Percentiles rank a stretch among this genome's conserved stretches.
Conservation (phyloP, 805 yeast species). For the Hanseniaspora nectarophila region DNA sequence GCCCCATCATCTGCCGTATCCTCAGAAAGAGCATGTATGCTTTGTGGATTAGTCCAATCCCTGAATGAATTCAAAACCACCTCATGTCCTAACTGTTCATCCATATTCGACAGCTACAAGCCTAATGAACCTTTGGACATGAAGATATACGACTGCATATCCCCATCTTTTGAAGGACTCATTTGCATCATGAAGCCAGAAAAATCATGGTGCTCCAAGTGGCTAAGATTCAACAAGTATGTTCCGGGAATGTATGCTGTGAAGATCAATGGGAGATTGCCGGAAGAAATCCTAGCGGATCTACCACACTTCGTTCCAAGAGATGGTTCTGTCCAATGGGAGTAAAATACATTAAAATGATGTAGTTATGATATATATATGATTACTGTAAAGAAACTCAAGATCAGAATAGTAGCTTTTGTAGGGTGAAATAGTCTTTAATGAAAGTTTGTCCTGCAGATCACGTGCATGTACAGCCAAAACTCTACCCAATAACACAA, state of each 20-base stretch:
- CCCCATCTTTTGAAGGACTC: slow-evolving; percentile 90
- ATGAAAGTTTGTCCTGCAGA: too few relatives aligned
- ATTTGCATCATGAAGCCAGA: slow-evolving; percentile 81
- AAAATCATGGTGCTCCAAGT: slow-evolving; percentile 88
- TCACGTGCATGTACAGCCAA: too few relatives aligned
- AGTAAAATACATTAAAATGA: slow-evolving; percentile 15
- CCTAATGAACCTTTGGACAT: slow-evolving; percentile 46
- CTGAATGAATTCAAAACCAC: slow-evolving; percentile 62
- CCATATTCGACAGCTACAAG: slow-evolving; percentile 51
- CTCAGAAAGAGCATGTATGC: slow-evolving; percentile 86
- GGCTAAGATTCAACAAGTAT: slow-evolving; percentile 85
- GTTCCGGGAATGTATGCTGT: slow-evolving; percentile 88
- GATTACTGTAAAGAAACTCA: too few relatives aligned
- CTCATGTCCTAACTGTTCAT: slow-evolving; percentile 96
- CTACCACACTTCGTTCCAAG: slow-evolving; percentile 81
- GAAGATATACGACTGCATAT: slow-evolving; percentile 78
- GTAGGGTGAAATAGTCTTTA: too few relatives aligned
- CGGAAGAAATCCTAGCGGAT: slow-evolving; percentile 68
- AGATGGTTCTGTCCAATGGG: slow-evolving; percentile 67
- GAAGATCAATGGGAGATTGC: slow-evolving; percentile 80
- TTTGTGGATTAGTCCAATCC: slow-evolving; percentile 86
- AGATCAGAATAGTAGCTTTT: too few relatives aligned
- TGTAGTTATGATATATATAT: too few relatives aligned
- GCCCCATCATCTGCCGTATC: slow-evolving; percentile 16
- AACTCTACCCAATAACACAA: too few relatives aligned